Conservation (phyloP, 1,284 basidiomycete species). For the Tylopilus orsonianus region DNA sequence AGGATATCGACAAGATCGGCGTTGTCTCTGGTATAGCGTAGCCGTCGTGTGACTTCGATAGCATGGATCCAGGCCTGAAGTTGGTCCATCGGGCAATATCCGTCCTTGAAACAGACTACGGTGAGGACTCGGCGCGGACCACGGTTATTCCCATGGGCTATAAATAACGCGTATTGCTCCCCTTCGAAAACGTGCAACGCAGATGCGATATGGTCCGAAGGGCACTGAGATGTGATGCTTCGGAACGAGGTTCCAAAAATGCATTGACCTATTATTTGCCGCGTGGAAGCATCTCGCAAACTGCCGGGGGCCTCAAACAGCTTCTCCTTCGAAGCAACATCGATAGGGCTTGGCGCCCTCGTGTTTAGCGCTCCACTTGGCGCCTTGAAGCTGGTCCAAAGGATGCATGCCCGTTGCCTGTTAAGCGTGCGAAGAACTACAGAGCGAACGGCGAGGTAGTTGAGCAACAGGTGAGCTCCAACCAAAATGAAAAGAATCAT, state of each 20-base stretch:
- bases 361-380: conserved; percentile 5
- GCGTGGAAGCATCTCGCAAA: conserved; percentile 37
- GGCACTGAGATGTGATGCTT: conserved; percentile 8
- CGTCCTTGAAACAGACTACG: conserved; percentile 49
- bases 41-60: conserved; percentile 21
- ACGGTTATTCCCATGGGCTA: conserved; percentile 14
- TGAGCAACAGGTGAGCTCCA: conserved; percentile 53
- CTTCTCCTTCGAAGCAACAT: conserved; percentile 37
- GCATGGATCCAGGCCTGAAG: conserved; percentile 60
- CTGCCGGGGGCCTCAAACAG: conserved; percentile 38
- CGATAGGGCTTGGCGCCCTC: conserved; percentile 30
- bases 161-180: conserved; percentile 53
- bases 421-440: conserved; percentile 59
- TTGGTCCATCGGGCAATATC: conserved; percentile 45
- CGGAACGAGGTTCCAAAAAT: conserved; percentile 45
- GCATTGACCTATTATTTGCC: conserved; percentile 39
- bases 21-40: conserved; percentile 1
- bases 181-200: conserved; percentile 35
- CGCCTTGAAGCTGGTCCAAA: conserved; percentile 46
- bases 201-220: conserved; percentile 12
- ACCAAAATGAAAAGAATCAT: conserved; percentile 50
- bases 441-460: conserved; percentile 58
- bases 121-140: conserved; percentile 13
- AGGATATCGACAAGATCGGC: conserved; percentile 18
- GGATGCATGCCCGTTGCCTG: conserved; percentile 53